Evolutionary conservation across 2,329 filamentous ascomycete species (phyloP).

Genomic region (Chaetothyriales sp.): DNA sequence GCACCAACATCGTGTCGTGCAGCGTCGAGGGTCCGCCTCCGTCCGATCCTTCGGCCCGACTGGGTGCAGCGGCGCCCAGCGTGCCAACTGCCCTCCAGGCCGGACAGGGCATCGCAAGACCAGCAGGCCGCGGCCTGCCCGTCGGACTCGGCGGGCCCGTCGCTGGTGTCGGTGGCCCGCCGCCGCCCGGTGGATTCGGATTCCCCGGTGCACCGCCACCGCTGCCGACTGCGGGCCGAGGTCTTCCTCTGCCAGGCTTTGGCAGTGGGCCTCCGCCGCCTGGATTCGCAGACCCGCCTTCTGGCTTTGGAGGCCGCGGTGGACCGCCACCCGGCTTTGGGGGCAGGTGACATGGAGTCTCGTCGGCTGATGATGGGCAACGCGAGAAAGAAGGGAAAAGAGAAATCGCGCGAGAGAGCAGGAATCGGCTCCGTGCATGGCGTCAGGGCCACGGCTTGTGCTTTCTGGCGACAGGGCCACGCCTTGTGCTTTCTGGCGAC

Average conservation of each 20-base stretch:
- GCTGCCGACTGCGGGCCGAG: constrained; percentile 38
- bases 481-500: too few species aligned
- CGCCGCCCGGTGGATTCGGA: constrained; percentile 45
- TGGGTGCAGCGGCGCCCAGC: constrained; percentile 62
- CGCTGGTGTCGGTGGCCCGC: constrained; percentile 69
- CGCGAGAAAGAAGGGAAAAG: not conserved
- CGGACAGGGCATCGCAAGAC: constrained; percentile 79
- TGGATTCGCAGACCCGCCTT: constrained; percentile 8
- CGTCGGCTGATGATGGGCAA: not conserved
- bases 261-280: constrained; percentile 7
- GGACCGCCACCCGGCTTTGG: constrained; percentile 36
- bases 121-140: constrained; percentile 72
- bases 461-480: too few species aligned
- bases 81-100: constrained; percentile 55
- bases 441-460: too few species aligned
- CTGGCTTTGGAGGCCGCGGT: constrained; percentile 16
- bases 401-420: not conserved
- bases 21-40: constrained; percentile 93
- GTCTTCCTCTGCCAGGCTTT: constrained; percentile 35
- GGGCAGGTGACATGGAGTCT: constrained; percentile 20
- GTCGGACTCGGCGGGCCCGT: constrained; percentile 80
- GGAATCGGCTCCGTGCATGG: too few species aligned
- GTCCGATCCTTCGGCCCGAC: constrained; percentile 76
- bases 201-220: constrained; percentile 39
- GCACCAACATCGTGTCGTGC: constrained; percentile 84